Evolutionary conservation across 257 asterid genomes (phyloP).

Genomic region (Thymus mandschuricus): DNA sequence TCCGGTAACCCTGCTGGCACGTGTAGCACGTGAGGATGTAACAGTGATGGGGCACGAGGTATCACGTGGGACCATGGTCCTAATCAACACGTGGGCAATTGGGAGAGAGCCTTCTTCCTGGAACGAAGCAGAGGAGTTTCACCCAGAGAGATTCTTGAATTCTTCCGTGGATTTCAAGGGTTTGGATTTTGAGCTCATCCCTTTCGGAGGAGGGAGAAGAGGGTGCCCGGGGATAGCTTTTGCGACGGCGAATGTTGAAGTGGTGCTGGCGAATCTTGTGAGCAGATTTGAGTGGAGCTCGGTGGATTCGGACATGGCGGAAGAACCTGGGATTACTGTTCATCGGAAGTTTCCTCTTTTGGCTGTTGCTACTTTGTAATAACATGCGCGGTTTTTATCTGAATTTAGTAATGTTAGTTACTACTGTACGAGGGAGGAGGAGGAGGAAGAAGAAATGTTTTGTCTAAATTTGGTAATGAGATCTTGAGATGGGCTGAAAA

Average conservation of each 20-base stretch:
- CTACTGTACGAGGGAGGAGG: not conserved
- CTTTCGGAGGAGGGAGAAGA: slow-evolving; percentile 46
- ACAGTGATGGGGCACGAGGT: slow-evolving; percentile 46
- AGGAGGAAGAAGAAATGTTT: too few relatives aligned
- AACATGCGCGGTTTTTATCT: not conserved
- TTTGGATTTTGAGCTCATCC: slow-evolving; percentile 38
- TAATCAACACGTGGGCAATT: slow-evolving; percentile 48
- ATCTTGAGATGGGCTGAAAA: too few relatives aligned
- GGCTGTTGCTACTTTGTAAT: slow-evolving; percentile 23
- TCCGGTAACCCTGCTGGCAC: slow-evolving; percentile 41
- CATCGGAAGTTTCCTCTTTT: slow-evolving; percentile 40
- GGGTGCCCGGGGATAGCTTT: slow-evolving; percentile 44
- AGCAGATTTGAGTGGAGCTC: slow-evolving; percentile 33
- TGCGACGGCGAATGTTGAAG: slow-evolving; percentile 33
- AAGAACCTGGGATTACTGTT: slow-evolving; percentile 32
- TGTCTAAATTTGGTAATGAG: too few relatives aligned
- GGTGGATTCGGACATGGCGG: slow-evolving; percentile 36
- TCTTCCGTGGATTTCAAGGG: slow-evolving; percentile 11
- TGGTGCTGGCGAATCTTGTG: slow-evolving; percentile 43
- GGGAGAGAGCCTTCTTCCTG: slow-evolving; percentile 43
- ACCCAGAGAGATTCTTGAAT: slow-evolving; percentile 48
- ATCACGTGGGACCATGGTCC: slow-evolving; percentile 37
- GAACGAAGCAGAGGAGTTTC: slow-evolving; percentile 47
- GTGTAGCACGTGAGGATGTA: slow-evolving; percentile 37
- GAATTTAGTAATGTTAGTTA: not conserved